Conservation (phyloP, 768 basidiomycete genomes). For the Sarcomyxa edulis region DNA sequence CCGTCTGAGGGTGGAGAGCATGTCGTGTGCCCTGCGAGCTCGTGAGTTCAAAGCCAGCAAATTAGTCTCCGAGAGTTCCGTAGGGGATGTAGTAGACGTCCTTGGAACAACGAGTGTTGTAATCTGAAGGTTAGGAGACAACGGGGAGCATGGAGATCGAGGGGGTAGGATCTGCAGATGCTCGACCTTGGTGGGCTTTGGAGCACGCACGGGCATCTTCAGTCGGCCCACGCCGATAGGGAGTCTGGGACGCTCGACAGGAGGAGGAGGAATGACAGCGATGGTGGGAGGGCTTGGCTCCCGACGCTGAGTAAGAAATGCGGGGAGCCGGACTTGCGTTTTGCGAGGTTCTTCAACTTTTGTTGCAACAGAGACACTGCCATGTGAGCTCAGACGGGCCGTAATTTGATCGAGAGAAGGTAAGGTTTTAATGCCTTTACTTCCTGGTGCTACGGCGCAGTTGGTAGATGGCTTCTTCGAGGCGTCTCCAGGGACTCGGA, state of each 20-base stretch:
- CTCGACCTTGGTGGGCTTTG: constrained; percentile 19
- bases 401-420: constrained; percentile 79
- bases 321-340: constrained; percentile 11
- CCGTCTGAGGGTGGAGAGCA: constrained; percentile 60
- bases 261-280: constrained; percentile 11
- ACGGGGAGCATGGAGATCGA: constrained; percentile 30
- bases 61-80: constrained; percentile 49
- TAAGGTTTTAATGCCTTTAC: constrained; percentile 27
- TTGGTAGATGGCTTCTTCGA: constrained; percentile 9
- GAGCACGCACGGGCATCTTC: constrained; percentile 33
- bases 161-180: constrained; percentile 21
- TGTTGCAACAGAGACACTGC: constrained; percentile 19
- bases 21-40: constrained; percentile 51
- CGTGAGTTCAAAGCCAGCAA: constrained; percentile 47
- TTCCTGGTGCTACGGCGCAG: constrained; percentile 9
- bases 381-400: constrained; percentile 47
- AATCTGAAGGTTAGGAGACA: constrained; percentile 37
- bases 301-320: constrained; percentile 15
- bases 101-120: constrained; percentile 46
- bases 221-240: constrained; percentile 35
- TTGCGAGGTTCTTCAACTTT: constrained; percentile 9
- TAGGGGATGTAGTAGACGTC: constrained; percentile 33
- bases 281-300: constrained; percentile 4
- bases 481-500: constrained; percentile 31
- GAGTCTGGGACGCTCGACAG: constrained; percentile 20